Conservation (phyloP, 345 rosid genomes). For the Euphorbia lathyris region DNA sequence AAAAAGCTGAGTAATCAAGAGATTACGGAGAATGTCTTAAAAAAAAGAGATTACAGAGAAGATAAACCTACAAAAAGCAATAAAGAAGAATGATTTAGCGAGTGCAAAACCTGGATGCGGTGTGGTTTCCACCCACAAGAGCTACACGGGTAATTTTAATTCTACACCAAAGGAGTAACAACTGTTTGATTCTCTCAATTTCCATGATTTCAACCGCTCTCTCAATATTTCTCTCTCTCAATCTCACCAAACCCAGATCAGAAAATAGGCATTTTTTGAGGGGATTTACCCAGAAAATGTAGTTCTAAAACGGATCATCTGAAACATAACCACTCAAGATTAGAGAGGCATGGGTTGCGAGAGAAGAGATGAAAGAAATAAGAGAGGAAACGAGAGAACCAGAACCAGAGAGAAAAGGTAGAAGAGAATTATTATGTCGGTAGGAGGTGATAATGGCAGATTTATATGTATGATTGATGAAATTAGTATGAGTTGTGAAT, state of each 20-base stretch:
- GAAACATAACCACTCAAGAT: neutral
- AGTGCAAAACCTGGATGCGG: constrained; percentile 56
- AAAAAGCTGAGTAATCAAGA: neutral
- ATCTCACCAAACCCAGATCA: constrained; percentile 13
- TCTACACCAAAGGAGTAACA: constrained; percentile 45
- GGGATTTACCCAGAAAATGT: constrained; percentile 7
- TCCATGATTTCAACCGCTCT: constrained; percentile 29
- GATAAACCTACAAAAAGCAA: constrained; percentile 4
- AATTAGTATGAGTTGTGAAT: neutral
- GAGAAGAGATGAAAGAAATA: neutral
- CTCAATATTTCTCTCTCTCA: neutral
- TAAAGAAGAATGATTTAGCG: constrained; percentile 32
- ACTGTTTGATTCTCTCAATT: constrained; percentile 35
- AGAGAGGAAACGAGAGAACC: constrained; percentile 1
- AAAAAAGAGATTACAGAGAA: constrained; percentile 9
- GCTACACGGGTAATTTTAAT: constrained; percentile 34
- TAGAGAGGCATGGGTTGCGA: neutral
- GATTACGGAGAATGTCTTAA: no score
- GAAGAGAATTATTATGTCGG: neutral
- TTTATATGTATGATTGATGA: neutral
- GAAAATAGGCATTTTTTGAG: constrained; percentile 5
- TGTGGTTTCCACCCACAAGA: constrained; percentile 68
- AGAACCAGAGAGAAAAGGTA: neutral
- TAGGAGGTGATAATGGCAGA: neutral
- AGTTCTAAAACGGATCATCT: neutral